These are phyloP conservation scores for Hypoxylon fragiforme DNA, from an alignment of 495 filamentous ascomycete species.

Conservation along the genomic window DNA sequence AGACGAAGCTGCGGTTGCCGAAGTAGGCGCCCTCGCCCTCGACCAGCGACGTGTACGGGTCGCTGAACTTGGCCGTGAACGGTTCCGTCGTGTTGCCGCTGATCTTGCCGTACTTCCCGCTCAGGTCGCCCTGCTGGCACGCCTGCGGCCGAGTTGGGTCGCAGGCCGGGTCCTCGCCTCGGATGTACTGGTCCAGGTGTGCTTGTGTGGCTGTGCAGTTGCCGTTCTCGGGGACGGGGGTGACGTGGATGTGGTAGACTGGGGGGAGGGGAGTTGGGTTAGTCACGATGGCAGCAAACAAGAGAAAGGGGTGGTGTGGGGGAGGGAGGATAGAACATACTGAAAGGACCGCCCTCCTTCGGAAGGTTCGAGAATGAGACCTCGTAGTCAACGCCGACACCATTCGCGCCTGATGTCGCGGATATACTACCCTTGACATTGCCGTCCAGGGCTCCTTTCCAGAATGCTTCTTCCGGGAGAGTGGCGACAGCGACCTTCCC, in stretches of 20 bases:
- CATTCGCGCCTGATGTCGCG: constrained; percentile 56
- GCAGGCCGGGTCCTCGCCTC: constrained; percentile 68
- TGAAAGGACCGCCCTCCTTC: constrained; percentile 65
- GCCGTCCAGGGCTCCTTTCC: constrained; percentile 51
- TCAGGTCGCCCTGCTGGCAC: constrained; percentile 83
- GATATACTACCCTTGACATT: constrained; percentile 64
- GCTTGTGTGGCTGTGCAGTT: constrained; percentile 74
- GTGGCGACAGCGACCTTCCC: constrained; percentile 61
- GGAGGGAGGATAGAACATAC: constrained; percentile 51
- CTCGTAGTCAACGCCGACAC: constrained; percentile 64
- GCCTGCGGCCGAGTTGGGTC: constrained; percentile 61
- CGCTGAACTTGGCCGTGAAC: constrained; percentile 59
- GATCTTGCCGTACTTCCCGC: constrained; percentile 79
- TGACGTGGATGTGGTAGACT: constrained; percentile 85
- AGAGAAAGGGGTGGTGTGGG: background rate
- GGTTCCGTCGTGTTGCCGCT: constrained; percentile 41
- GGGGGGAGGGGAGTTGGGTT: constrained; percentile 10
- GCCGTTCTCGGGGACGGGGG: constrained; percentile 70
- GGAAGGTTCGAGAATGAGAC: constrained; percentile 70
- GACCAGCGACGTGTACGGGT: constrained; percentile 67
- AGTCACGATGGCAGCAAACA: too few species aligned
- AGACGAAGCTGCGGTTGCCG: constrained; percentile 75
- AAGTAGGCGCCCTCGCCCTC: constrained; percentile 66
- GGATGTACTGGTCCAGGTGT: constrained; percentile 60
- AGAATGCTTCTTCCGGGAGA: constrained; percentile 58